Conservation (phyloP, 1,284 basidiomycete species). For the Exsudoporus floridanus region DNA sequence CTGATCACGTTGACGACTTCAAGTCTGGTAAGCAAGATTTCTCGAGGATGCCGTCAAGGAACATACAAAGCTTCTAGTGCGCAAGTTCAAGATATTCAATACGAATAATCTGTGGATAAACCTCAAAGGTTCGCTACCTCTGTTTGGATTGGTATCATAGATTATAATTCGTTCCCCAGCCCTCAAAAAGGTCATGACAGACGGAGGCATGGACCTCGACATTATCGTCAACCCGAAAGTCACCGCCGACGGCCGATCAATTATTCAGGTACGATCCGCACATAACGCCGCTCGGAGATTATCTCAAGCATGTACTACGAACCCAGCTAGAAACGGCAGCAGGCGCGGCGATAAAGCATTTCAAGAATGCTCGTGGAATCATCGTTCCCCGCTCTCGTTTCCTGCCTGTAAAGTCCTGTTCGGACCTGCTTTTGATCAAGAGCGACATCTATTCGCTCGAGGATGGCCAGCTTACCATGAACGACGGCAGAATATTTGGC, state of each 20-base stretch:
- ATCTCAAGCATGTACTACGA: not conserved
- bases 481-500: constrained; percentile 83
- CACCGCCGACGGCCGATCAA: constrained; percentile 81
- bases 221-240: constrained; percentile 94
- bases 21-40: constrained; percentile 54
- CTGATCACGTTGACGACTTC: constrained; percentile 97
- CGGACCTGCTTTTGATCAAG: constrained; percentile 91
- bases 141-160: not conserved
- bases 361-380: constrained; percentile 90
- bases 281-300: constrained; percentile 7
- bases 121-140: constrained; percentile 55
- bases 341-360: constrained; percentile 96
- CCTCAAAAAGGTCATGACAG: constrained; percentile 92
- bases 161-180: constrained; percentile 40
- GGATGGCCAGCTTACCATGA: constrained; percentile 92
- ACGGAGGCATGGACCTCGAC: constrained; percentile 85
- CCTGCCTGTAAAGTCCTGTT: constrained; percentile 92
- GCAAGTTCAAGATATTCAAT: constrained; percentile 94
- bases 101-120: constrained; percentile 98
- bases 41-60: not conserved
- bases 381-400: constrained; percentile 96
- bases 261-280: constrained; percentile 54
- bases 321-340: constrained; percentile 92
- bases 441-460: constrained; percentile 92
- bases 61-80: constrained; percentile 38